These are phyloP conservation scores for Pseudopyrenochaeta lycopersici DNA, from an alignment of 2,329 filamentous ascomycete genomes.

Conservation along the genomic window DNA sequence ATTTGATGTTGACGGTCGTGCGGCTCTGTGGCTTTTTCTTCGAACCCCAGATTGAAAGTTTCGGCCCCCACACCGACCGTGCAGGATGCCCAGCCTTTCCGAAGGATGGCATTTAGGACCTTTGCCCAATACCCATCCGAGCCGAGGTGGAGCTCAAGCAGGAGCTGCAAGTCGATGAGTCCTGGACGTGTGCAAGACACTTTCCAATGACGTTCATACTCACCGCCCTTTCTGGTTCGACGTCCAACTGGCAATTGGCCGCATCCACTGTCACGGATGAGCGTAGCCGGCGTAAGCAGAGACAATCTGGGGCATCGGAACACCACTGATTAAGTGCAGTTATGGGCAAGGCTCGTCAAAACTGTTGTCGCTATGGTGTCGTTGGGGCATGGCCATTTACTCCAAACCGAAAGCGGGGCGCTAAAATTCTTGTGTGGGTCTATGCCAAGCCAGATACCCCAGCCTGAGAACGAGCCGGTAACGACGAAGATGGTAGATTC, in stretches of 20 bases:
- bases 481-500: no score
- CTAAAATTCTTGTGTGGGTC: not conserved
- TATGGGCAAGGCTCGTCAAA: no score
- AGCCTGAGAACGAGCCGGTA: no score
- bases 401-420: not conserved
- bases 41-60: not conserved
- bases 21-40: not conserved
- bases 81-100: slow-evolving; percentile 28
- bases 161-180: slow-evolving; percentile 1
- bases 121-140: slow-evolving; percentile 24
- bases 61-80: slow-evolving; percentile 27
- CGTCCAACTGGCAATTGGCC: not conserved
- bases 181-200: slow-evolving; percentile 6
- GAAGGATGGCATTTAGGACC: slow-evolving; percentile 10
- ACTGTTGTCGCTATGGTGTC: not conserved
- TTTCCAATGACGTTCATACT: slow-evolving; percentile 5
- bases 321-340: no score
- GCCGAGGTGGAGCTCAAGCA: slow-evolving; percentile 21
- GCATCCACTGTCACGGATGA: not conserved
- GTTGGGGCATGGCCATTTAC: not conserved
- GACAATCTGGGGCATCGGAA: not conserved
- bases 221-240: slow-evolving; percentile 35
- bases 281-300: not conserved
- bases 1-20: slow-evolving; percentile 7
- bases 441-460: not conserved